Evolutionary conservation across 768 basidiomycete species (phyloP), one percentile per base, ranked within the genome.

Genomic region (Paxillus ammoniavirescens): DNA sequence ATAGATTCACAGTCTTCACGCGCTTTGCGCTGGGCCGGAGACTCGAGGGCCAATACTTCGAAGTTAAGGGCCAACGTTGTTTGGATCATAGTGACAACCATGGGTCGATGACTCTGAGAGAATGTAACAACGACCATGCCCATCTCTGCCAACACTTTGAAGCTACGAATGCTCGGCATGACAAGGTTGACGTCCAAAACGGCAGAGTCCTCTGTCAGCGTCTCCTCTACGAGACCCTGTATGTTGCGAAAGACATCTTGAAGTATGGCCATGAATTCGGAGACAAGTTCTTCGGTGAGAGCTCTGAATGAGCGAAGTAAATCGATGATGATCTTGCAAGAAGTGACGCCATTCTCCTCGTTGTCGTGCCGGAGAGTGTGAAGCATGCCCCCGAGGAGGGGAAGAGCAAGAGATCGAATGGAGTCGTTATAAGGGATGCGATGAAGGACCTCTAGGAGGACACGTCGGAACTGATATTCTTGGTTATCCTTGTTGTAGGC

Each of bases 141-240:
- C 78, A 96, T 89, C 73, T 99, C 97, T 13, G 91, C 87, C 10
- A 98, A 75, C 9, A 97, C 89, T 71, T 97, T 98, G 78, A 97
- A 94, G 66, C 93, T 95, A 53, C 84, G 82, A 50, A 87, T 81
- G 44, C 88, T 85, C 8, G 84, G 84, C n/a, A 88, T 73, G 36
- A 87, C 75, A 15, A 74, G 64, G 49, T 83, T 84, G 17, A 75
- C 55, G 58, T 91, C 86, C 18, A 85, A 63, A 15, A 72, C 51
- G 1, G 70, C 55, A 0, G 88, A 89, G 52, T 82, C 77, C 44
- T 87, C 86, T 1, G 86, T 82, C 46, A 98, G 86, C 37, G 83
- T 78, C 61, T 92, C 85, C 21, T 82, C 75, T 4, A 93, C 87
- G 3, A 96, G 77, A 23, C 74, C 74, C 47, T 82, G 78, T 67